Evolutionary conservation across 169 alveolate genomes (phyloP).

Genomic region (Theileria parva): DNA sequence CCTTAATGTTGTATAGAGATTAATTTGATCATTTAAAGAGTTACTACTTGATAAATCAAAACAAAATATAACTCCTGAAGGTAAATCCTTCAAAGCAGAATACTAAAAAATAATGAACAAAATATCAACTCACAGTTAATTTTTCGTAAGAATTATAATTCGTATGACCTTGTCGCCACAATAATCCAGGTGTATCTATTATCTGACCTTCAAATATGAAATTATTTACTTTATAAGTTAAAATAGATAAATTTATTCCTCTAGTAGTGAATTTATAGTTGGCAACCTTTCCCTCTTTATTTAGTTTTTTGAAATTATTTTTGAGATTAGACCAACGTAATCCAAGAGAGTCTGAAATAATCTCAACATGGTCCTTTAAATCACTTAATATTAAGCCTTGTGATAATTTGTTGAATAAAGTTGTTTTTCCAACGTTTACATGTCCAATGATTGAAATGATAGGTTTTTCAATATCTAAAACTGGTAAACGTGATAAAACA

Average conservation of each 20-base stretch:
- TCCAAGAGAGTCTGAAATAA: slow-evolving; percentile 56
- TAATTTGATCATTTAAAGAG: slow-evolving; percentile 33
- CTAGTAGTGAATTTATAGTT: slow-evolving; percentile 64
- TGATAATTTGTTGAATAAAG: slow-evolving; percentile 44
- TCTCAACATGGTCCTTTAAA: slow-evolving; percentile 19
- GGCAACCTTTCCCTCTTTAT: slow-evolving; percentile 45
- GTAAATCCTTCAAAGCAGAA: slow-evolving; percentile 59
- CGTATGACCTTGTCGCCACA: slow-evolving; percentile 46
- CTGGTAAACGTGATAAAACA: slow-evolving; percentile 38
- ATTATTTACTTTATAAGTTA: slow-evolving; percentile 41
- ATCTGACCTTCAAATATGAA: slow-evolving; percentile 54
- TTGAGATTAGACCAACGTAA: slow-evolving; percentile 36
- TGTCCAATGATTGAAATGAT: slow-evolving; percentile 59
- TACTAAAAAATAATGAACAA: slow-evolving; percentile 1
- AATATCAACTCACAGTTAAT: slow-evolving; percentile 38
- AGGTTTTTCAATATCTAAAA: slow-evolving; percentile 38
- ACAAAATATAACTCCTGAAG: slow-evolving; percentile 59
- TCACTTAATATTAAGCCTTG: slow-evolving; percentile 2
- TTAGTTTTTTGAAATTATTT: slow-evolving; percentile 11
- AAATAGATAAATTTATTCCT: slow-evolving; percentile 24
- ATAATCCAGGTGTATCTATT: slow-evolving; percentile 61
- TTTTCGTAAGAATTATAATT: slow-evolving; percentile 58
- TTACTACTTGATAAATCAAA: slow-evolving; percentile 47
- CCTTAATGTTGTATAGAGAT: slow-evolving; percentile 41
- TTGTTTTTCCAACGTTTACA: slow-evolving; percentile 60